These are phyloP conservation scores for Phytophthora syringae DNA, from an alignment of 352 stramenopile genomes.

Conservation along the genomic window DNA sequence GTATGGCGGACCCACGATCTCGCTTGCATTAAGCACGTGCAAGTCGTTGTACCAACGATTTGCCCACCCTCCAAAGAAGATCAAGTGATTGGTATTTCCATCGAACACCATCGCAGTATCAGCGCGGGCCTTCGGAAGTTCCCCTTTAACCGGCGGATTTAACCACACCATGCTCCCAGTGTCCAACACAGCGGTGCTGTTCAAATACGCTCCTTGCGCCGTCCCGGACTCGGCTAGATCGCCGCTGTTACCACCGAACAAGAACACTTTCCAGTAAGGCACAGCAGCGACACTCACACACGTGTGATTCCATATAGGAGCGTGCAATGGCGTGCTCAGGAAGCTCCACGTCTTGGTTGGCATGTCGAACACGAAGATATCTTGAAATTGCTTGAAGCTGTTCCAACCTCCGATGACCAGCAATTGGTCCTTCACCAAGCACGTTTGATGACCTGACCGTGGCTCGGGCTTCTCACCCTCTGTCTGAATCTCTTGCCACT, in stretches of 20 bases:
- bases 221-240: slow-evolving; percentile 90
- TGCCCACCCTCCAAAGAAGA: slow-evolving; percentile 97
- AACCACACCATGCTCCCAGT: slow-evolving; percentile 88
- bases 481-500: slow-evolving; percentile 90
- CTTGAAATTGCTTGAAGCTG: slow-evolving; percentile 95
- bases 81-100: slow-evolving; percentile 84
- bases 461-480: slow-evolving; percentile 92
- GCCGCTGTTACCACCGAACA: slow-evolving; percentile 97
- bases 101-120: slow-evolving; percentile 96
- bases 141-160: slow-evolving; percentile 68
- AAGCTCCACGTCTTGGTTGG: slow-evolving; percentile 86
- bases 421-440: slow-evolving; percentile 90
- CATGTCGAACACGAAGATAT: slow-evolving; percentile 95
- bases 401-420: slow-evolving; percentile 97
- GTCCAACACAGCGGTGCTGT: slow-evolving; percentile 93
- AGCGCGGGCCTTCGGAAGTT: slow-evolving; percentile 86
- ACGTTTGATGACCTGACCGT: slow-evolving; percentile 93
- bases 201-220: slow-evolving; percentile 89
- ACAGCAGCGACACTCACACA: slow-evolving; percentile 94
- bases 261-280: slow-evolving; percentile 98
- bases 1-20: slow-evolving; percentile 97
- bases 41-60: slow-evolving; percentile 96
- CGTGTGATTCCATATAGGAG: slow-evolving; percentile 95
- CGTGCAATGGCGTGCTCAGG: slow-evolving; percentile 53
- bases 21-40: slow-evolving; percentile 92